phyloP scores from a whole-genome alignment of 2,329 filamentous ascomycete species.

The Colletotrichum salicis region DNA sequence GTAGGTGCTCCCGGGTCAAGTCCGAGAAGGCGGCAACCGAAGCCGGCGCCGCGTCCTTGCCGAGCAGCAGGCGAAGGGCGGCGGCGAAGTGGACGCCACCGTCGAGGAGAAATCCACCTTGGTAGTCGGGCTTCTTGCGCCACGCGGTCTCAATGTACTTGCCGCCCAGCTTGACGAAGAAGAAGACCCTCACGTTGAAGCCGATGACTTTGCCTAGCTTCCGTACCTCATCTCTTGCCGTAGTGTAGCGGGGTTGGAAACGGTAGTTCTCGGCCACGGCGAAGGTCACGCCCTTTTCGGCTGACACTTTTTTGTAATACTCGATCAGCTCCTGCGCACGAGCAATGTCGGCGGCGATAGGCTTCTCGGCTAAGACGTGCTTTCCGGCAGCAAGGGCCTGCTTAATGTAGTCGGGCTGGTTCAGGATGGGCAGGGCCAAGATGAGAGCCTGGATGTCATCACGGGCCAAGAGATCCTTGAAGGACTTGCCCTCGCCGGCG shows the following conservation, averaged over 20 bases:
- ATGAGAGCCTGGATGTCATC: constrained; percentile 66
- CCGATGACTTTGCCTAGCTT: constrained; percentile 57
- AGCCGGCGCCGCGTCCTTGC: constrained; percentile 49
- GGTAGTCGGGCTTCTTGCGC: constrained; percentile 76
- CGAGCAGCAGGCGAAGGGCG: constrained; percentile 68
- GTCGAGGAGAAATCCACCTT: constrained; percentile 82
- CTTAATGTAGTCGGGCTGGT: constrained; percentile 68
- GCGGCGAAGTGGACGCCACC: constrained; percentile 80
- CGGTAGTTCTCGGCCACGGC: constrained; percentile 80
- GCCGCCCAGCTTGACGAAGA: constrained; percentile 49
- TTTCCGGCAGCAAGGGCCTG: constrained; percentile 72
- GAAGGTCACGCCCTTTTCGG: constrained; percentile 54
- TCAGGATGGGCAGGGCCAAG: constrained; percentile 70
- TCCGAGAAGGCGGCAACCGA: constrained; percentile 65
- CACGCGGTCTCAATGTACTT: constrained; percentile 45
- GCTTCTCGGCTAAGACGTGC: constrained; percentile 77
- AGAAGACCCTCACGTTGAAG: constrained; percentile 55
- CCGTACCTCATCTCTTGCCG: constrained; percentile 54
- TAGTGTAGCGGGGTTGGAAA: constrained; percentile 66
- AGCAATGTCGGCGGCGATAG: constrained; percentile 69
- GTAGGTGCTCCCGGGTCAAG: constrained; percentile 60
- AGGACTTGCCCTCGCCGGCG: constrained; percentile 55
- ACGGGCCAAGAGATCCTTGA: constrained; percentile 63
- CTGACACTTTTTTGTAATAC: constrained; percentile 43
- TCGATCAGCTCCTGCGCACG: constrained; percentile 53